A percentile compares a stretch with the other conserved stretches of the same genome.
Conservation (phyloP, 2,329 filamentous ascomycete species). For the Penicillium sclerotigenum region DNA sequence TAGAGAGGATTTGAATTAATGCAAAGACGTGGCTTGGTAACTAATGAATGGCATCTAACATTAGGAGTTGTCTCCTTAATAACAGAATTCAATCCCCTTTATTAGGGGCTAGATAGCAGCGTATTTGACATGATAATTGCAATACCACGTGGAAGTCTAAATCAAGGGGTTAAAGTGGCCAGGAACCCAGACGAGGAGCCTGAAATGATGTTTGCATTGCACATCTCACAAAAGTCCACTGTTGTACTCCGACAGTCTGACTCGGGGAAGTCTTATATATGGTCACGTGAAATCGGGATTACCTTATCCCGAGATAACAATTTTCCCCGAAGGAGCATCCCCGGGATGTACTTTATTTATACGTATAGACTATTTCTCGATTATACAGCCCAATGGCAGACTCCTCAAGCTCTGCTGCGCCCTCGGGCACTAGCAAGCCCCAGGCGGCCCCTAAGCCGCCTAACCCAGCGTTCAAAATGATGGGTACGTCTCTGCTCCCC, state of each 20-base stretch:
- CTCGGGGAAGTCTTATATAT: background rate
- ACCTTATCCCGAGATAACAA: conserved; percentile 13
- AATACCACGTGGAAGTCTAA: too few relatives aligned
- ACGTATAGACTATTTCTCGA: background rate
- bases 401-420: conserved; percentile 34
- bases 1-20: too few relatives aligned
- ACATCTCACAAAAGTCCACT: background rate
- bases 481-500: conserved; percentile 46
- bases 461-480: conserved; percentile 73
- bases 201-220: background rate
- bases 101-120: too few relatives aligned
- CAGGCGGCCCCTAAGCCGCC: conserved; percentile 46
- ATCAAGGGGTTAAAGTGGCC: background rate
- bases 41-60: too few relatives aligned
- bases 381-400: conserved; percentile 34
- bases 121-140: too few relatives aligned
- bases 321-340: conserved; percentile 15
- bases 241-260: too few relatives aligned
- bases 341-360: background rate
- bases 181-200: background rate
- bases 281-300: conserved; percentile 20
- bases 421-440: conserved; percentile 38
- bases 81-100: too few relatives aligned
- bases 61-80: too few relatives aligned
- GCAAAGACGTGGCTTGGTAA: too few relatives aligned